Percentiles rank a stretch among this genome's conserved stretches.
These are phyloP conservation scores for Trichoderma pleuroti DNA, from an alignment of 2,329 filamentous ascomycete species.

Conservation along the genomic window DNA sequence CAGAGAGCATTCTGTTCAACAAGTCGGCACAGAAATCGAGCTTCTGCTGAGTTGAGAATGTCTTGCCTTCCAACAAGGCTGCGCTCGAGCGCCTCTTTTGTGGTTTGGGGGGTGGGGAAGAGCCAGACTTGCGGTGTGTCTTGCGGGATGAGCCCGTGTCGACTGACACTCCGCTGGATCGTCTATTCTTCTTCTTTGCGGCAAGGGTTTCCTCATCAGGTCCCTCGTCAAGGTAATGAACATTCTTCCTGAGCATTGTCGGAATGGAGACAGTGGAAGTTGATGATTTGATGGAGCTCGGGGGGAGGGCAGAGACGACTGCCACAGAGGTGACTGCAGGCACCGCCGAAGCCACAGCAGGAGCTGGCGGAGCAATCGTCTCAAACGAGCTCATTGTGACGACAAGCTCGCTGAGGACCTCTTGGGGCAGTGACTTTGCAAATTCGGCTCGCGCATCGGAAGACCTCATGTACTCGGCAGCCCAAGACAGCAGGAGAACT, in stretches of 20 bases:
- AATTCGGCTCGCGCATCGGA: conserved; percentile 56
- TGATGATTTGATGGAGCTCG: not conserved
- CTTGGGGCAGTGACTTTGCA: conserved; percentile 58
- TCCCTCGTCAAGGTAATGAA: conserved; percentile 47
- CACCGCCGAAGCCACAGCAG: not conserved
- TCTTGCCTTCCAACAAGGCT: conserved; percentile 30
- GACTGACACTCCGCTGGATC: conserved; percentile 28
- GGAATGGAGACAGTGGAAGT: not conserved
- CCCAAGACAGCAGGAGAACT: conserved; percentile 57
- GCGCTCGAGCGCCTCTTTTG: conserved; percentile 36
- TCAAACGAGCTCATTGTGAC: conserved; percentile 58
- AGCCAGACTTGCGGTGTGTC: conserved; percentile 26
- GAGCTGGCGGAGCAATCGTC: not conserved
- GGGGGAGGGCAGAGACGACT: not conserved
- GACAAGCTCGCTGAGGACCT: conserved; percentile 60
- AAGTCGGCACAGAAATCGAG: conserved; percentile 58
- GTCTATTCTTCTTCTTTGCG: conserved; percentile 44
- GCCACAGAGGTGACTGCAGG: not conserved
- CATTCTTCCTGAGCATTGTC: conserved; percentile 40
- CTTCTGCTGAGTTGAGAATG: conserved; percentile 42
- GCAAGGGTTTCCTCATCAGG: conserved; percentile 38
- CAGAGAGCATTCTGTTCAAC: conserved; percentile 57
- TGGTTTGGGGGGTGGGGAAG: conserved; percentile 34
- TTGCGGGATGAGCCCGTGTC: not conserved
- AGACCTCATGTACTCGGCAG: conserved; percentile 59